Conservation (phyloP, 202 grass and related monocot species). For the Zoysia matrella region DNA sequence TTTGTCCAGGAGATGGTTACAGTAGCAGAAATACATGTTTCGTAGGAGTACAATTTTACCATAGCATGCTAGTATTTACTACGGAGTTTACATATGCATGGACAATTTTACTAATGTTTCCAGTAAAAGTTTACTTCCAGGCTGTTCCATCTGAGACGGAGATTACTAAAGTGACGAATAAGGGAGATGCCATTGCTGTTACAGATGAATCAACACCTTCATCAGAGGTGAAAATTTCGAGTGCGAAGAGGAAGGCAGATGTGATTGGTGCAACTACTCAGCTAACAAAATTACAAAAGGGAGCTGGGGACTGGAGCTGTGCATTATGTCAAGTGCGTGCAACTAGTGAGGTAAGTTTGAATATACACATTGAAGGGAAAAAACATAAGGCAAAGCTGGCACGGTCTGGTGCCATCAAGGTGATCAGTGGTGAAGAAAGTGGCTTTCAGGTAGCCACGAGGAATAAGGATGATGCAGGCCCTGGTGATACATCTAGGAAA, state of each 20-base stretch:
- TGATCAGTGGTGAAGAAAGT: conserved; percentile 12
- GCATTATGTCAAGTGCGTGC: conserved; percentile 55
- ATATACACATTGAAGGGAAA: conserved; percentile 61
- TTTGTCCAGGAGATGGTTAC: not conserved
- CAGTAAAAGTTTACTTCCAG: conserved; percentile 42
- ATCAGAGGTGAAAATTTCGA: conserved; percentile 21
- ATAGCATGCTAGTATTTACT: not conserved
- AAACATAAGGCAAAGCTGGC: conserved; percentile 51
- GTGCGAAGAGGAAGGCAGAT: conserved; percentile 61
- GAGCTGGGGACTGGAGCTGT: conserved; percentile 56
- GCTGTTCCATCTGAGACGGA: conserved; percentile 25
- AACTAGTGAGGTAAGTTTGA: conserved; percentile 43
- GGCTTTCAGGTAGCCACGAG: not conserved
- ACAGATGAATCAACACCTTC: not conserved
- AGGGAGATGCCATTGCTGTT: conserved; percentile 33
- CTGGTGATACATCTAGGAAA: conserved; percentile 29
- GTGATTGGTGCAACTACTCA: conserved; percentile 20
- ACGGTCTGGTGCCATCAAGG: conserved; percentile 20
- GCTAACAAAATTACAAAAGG: conserved; percentile 37
- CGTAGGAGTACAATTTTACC: too few relatives aligned
- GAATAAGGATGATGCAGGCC: conserved; percentile 13
- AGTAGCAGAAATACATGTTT: not conserved
- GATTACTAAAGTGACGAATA: conserved; percentile 59
- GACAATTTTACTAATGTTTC: conserved; percentile 23
- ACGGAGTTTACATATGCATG: conserved; percentile 19